These are phyloP conservation scores for Clavispora santaluciae DNA, from an alignment of 805 yeast genomes.

Conservation along the genomic window DNA sequence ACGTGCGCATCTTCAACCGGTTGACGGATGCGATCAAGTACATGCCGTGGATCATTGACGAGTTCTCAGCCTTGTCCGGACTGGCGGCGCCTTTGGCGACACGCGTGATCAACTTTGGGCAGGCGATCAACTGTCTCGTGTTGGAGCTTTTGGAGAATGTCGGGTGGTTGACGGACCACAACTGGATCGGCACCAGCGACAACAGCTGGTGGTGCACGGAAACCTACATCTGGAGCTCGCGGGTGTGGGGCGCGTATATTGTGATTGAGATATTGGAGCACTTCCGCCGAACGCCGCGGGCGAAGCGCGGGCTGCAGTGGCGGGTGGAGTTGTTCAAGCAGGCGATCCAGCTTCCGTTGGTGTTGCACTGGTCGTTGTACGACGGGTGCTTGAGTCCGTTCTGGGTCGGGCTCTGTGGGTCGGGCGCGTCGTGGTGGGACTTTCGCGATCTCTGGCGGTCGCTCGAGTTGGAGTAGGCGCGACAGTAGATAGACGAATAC, in stretches of 20 bases:
- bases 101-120: conserved; percentile 32
- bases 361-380: conserved; percentile 40
- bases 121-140: conserved; percentile 36
- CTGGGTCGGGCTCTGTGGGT: conserved; percentile 45
- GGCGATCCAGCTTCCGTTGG: conserved; percentile 37
- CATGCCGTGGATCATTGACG: conserved; percentile 43
- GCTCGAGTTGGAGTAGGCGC: conserved; percentile 21
- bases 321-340: conserved; percentile 32
- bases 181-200: conserved; percentile 40
- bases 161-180: conserved; percentile 44
- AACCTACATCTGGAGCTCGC: conserved; percentile 40
- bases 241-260: conserved; percentile 42
- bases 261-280: conserved; percentile 36
- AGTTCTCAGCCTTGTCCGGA: conserved; percentile 24
- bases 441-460: conserved; percentile 33
- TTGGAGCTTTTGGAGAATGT: conserved; percentile 39
- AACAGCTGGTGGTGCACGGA: conserved; percentile 39
- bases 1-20: conserved; percentile 39
- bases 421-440: conserved; percentile 41
- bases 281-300: conserved; percentile 35
- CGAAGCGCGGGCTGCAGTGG: conserved; percentile 35
- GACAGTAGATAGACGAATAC: too few species aligned
- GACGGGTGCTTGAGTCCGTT: conserved; percentile 42
- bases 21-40: conserved; percentile 38
- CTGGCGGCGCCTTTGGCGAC: conserved; percentile 23